Base-by-base conservation (phyloP, 2,329 filamentous ascomycete species). In the Stemphylium beticola region DNA sequence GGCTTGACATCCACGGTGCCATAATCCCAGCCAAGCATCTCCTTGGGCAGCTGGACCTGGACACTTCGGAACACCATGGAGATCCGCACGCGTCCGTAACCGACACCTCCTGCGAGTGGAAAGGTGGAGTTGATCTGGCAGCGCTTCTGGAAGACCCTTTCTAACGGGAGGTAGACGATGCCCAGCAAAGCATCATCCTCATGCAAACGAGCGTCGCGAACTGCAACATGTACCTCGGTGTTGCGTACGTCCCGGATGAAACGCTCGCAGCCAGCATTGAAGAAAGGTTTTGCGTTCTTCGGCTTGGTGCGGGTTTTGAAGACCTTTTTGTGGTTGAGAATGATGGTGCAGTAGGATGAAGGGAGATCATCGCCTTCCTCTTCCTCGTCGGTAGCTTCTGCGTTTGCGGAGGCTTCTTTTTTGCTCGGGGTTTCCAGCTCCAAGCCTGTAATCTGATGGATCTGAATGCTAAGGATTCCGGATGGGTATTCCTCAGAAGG, bases 201-300 rank as follows among this genome's bases (percentile, higher is more conserved):
- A 46, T 88, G 83, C 18, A 90, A 79, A 4, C 88, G 81, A 17
- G 84, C 79, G 67, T 92, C 89, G 10, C 87, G 82, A 1, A 91
- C 87, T 1, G 83, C 80, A 26, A 92, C 76, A 60, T 89, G 87
- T 29, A 91, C 79, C 68, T 91, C 88, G 1, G 86, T 83, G 11
- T 81, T 84, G 14, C 78, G 79, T 83, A 88, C 91, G 68, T 92
- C 86, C 11, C 84, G 79, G 34, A 92, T 81, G 59, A 91, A 90
- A 4, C 87, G 83, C 70, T 92, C 89, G 2, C 85, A 90, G 5
- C 87, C 87, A 2, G 89, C 89, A 60, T 92, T 92, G 79, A 89
- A 92, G 73, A 91, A 92, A 0, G 89, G 89, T 64, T 90, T 91
- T 0, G 86, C 82, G 58, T 91, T 91, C 76, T 91, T 90, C 1